A percentile compares a stretch with the other conserved stretches of the same genome.
Conservation (phyloP, 2,329 filamentous ascomycete species). For the Trichoderma asperellum region DNA sequence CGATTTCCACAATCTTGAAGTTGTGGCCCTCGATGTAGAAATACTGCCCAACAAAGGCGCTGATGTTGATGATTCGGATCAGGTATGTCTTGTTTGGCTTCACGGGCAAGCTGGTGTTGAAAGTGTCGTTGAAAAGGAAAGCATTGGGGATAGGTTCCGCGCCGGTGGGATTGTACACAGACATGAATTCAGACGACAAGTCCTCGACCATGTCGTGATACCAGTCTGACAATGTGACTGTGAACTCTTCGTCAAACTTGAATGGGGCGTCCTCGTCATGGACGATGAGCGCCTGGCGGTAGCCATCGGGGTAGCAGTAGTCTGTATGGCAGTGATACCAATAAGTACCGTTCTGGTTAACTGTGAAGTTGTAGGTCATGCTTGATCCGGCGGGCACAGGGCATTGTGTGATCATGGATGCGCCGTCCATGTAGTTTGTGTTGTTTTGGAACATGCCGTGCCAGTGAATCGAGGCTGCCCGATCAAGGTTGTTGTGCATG, state of each 20-base stretch:
- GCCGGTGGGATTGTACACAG: slow-evolving; percentile 50
- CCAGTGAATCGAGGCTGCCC: slow-evolving; percentile 57
- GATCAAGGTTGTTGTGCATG: slow-evolving; percentile 54
- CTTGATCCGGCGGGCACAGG: slow-evolving; percentile 55
- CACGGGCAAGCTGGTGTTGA: slow-evolving; percentile 40
- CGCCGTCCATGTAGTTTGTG: slow-evolving; percentile 64
- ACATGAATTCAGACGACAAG: slow-evolving; percentile 39
- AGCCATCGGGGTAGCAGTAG: slow-evolving; percentile 30
- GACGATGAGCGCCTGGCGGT: slow-evolving; percentile 58
- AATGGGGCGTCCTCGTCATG: slow-evolving; percentile 56
- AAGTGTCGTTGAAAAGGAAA: slow-evolving; percentile 57
- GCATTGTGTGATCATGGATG: slow-evolving; percentile 60
- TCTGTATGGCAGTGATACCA: slow-evolving; percentile 63
- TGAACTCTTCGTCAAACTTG: slow-evolving; percentile 58
- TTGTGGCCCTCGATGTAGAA: slow-evolving; percentile 51
- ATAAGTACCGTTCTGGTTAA: slow-evolving; percentile 61
- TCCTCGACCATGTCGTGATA: slow-evolving; percentile 58
- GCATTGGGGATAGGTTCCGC: slow-evolving; percentile 59
- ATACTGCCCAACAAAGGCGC: slow-evolving; percentile 55
- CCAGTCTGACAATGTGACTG: slow-evolving; percentile 63
- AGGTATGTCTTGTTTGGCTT: slow-evolving; percentile 56
- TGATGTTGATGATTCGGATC: slow-evolving; percentile 57
- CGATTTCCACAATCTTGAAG: slow-evolving; percentile 47
- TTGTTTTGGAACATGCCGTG: slow-evolving; percentile 65
- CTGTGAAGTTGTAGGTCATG: slow-evolving; percentile 62